A percentile compares a stretch with the other conserved stretches of the same genome.
These are phyloP conservation scores for Alnus glutinosa DNA, from an alignment of 306 rosid genomes.

Conservation along the genomic window DNA sequence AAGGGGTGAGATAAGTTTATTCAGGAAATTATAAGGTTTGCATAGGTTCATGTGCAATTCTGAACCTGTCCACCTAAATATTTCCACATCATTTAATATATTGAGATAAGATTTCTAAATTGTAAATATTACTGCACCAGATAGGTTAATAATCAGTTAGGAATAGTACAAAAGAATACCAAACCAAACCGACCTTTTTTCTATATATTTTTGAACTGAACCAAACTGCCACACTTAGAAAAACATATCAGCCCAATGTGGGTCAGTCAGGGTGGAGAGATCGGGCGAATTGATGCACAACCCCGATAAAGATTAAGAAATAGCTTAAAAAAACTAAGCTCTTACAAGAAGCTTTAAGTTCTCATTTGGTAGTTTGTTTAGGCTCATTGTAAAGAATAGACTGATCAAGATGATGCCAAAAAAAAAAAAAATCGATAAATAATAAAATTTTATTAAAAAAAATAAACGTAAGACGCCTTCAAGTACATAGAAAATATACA, in stretches of 20 bases:
- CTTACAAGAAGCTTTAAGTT: background rate
- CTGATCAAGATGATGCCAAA: background rate
- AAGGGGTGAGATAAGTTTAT: background rate
- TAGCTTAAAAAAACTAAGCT: no score
- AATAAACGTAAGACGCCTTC: no score
- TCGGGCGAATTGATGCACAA: background rate
- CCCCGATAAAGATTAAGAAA: background rate
- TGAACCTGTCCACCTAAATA: background rate
- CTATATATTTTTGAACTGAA: no score
- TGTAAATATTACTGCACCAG: background rate
- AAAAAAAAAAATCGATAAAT: no score
- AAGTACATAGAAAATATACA: no score
- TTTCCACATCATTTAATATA: background rate
- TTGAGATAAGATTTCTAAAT: no score
- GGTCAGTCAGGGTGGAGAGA: background rate
- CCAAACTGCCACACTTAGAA: background rate
- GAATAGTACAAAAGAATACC: background rate
- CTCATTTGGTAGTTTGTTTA: background rate
- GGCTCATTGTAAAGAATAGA: background rate
- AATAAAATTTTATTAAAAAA: no score
- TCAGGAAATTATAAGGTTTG: background rate
- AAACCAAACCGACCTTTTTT: background rate
- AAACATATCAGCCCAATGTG: background rate
- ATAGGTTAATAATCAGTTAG: background rate
- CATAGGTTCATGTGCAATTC: background rate